Conservation (phyloP, 2,329 filamentous ascomycete species). For the Xylaria sp. region DNA sequence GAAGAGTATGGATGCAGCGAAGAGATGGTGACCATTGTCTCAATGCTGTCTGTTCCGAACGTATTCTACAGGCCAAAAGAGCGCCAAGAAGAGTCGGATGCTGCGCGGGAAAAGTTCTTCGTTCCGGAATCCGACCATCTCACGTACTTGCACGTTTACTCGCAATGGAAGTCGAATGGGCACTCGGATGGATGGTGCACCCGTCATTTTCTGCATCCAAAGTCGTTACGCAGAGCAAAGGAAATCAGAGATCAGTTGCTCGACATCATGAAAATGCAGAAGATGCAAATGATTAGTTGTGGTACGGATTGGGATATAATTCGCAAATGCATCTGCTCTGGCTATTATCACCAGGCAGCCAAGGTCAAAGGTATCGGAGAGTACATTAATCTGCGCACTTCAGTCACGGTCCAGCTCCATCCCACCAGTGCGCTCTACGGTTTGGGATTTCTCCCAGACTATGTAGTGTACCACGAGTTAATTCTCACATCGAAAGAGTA, state of each 20-base stretch:
- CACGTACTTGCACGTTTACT: constrained; percentile 94
- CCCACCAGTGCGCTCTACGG: constrained; percentile 95
- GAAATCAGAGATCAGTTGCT: constrained; percentile 94
- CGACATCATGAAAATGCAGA: constrained; percentile 94
- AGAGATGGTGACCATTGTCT: constrained; percentile 98
- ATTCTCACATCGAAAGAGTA: constrained; percentile 98
- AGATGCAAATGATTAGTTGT: constrained; percentile 87
- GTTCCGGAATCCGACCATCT: constrained; percentile 97
- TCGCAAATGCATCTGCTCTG: constrained; percentile 95
- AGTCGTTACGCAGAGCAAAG: constrained; percentile 88
- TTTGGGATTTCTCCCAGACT: constrained; percentile 92
- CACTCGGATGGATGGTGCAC: constrained; percentile 92
- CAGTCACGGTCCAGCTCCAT: constrained; percentile 92
- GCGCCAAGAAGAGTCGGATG: constrained; percentile 94
- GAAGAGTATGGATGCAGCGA: constrained; percentile 93
- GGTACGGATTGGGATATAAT: constrained; percentile 98
- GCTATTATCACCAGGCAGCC: constrained; percentile 98
- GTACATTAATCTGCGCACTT: constrained; percentile 95
- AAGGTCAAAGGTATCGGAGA: constrained; percentile 96
- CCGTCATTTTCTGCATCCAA: constrained; percentile 94
- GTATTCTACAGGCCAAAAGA: constrained; percentile 98
- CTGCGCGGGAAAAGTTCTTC: constrained; percentile 97
- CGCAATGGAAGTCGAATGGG: constrained; percentile 93
- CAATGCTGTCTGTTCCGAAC: constrained; percentile 95
- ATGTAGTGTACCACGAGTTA: constrained; percentile 97